Conservation (phyloP, 345 rosid species). For the Dipteronia sinensis region DNA sequence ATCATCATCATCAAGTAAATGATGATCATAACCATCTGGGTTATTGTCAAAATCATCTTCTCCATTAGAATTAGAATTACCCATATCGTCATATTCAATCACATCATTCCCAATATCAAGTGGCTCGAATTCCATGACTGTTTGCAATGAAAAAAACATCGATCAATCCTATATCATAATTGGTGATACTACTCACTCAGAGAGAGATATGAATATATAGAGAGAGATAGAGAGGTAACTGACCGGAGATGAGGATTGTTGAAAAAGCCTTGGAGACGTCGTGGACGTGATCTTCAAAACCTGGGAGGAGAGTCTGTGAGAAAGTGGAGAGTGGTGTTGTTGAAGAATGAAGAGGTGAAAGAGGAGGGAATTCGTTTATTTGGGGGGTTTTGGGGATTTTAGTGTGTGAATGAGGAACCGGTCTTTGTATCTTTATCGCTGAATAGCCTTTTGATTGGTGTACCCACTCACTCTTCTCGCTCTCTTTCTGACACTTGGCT, state of each 20-base stretch:
- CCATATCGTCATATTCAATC: constrained; percentile 18
- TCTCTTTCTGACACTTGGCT: constrained; percentile 3
- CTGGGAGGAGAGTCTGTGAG: too few species aligned
- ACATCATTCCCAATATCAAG: constrained; percentile 19
- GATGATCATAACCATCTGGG: constrained; percentile 14
- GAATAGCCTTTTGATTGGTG: constrained; percentile 10
- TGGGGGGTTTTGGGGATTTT: constrained; percentile 17
- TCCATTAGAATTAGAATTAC: constrained; percentile 6
- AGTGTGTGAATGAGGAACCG: background rate
- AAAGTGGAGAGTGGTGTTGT: too few species aligned
- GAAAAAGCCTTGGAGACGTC: constrained; percentile 2
- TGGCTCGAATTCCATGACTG: constrained; percentile 24
- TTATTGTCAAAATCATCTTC: constrained; percentile 14
- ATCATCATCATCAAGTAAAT: background rate
- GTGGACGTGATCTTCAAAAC: background rate
- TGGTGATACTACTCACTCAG: background rate
- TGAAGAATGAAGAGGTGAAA: background rate
- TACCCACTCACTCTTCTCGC: background rate
- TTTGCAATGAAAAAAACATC: constrained; percentile 15
- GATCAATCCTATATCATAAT: constrained; percentile 5
- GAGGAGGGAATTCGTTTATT: constrained; percentile 12
- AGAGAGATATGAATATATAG: background rate
- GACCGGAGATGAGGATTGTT: constrained; percentile 22
- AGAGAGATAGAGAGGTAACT: constrained; percentile 14
- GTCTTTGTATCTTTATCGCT: background rate